Base-by-base conservation (phyloP, 73 alveolate genomes). In the Tetrahymena malaccensis region DNA sequence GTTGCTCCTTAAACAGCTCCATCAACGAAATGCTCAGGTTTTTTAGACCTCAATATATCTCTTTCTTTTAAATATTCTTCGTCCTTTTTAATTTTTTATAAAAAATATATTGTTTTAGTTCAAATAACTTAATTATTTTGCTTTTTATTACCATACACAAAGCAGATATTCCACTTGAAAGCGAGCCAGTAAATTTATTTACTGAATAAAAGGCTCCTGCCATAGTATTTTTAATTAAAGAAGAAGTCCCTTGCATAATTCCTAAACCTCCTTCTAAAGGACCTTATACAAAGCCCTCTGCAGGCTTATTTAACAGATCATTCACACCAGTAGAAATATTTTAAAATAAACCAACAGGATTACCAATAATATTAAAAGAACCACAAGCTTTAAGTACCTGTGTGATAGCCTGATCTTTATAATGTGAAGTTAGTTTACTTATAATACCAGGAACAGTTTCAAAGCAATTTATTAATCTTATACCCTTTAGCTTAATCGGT, bases 191-290 rank as follows among this genome's bases (percentile, higher is more conserved):
- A 43, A 99, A 96, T 95, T 98, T 98, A 55, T 99, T 96, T 4
- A 98, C 98, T 34, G 99, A 95, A 85, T 98, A 98, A 56, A 99
- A 98, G 3, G 99, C 98, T 11, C 99, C 99, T 22, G 97, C 98
- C 70, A 98, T 98, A 19, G 99, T 98, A 94, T 99, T 97, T 95
- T 97, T 98, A 35, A 99, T 97, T 35, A 99, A 94, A 12, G 99
- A 97, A 34, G 98, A 98, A 37, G 99, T 95, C 15, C 99, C 99
- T 93, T 96, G 96, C 58, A 98, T 96, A 6, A 98, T 33, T 0
- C 99, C 99, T 56, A 96, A 95, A 27, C 99, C 99, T 13, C 99
- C 99, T 85, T 98, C 98, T 21, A 98, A 56, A 27, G 99, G 99
- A 4, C 99, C 99, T 85, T 95, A 56, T 22, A 93, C 44, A 35